Evolutionary conservation across 2,329 filamentous ascomycete genomes (phyloP).

Genomic region (Pseudogymnoascus sp.): DNA sequence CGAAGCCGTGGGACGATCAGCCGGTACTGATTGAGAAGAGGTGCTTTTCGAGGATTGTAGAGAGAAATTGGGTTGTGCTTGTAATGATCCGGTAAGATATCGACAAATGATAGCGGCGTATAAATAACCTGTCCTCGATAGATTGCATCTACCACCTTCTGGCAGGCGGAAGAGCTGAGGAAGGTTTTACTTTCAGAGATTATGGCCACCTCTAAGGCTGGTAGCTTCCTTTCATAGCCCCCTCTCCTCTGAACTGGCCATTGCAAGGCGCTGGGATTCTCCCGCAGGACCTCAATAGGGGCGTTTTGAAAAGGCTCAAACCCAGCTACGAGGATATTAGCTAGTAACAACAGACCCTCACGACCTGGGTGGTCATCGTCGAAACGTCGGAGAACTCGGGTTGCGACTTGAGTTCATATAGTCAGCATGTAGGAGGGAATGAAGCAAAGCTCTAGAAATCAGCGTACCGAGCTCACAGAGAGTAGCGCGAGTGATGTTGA

Average conservation of each 20-base stretch:
- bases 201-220: constrained; percentile 76
- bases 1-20: constrained; percentile 75
- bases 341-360: constrained; percentile 64
- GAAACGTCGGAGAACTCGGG: constrained; percentile 69
- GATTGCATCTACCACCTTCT: constrained; percentile 76
- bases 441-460: not conserved
- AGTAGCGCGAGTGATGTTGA: constrained; percentile 69
- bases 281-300: constrained; percentile 56
- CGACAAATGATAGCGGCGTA: constrained; percentile 73
- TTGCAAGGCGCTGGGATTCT: constrained; percentile 41
- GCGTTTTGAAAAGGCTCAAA: constrained; percentile 85
- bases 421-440: not conserved
- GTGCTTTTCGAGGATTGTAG: constrained; percentile 70
- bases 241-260: constrained; percentile 41
- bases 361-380: constrained; percentile 70
- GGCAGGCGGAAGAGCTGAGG: constrained; percentile 68
- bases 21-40: constrained; percentile 76
- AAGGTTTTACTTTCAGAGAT: constrained; percentile 76
- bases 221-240: constrained; percentile 48
- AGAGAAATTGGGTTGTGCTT: constrained; percentile 76
- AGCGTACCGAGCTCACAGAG: constrained; percentile 55
- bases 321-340: constrained; percentile 74
- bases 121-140: constrained; percentile 77
- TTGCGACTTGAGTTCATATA: constrained; percentile 52
- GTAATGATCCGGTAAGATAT: constrained; percentile 80